Percentiles rank a stretch among this genome's conserved stretches.
These are phyloP conservation scores for Puccinia novopanici DNA, from an alignment of 1,284 basidiomycete species.

Conservation along the genomic window DNA sequence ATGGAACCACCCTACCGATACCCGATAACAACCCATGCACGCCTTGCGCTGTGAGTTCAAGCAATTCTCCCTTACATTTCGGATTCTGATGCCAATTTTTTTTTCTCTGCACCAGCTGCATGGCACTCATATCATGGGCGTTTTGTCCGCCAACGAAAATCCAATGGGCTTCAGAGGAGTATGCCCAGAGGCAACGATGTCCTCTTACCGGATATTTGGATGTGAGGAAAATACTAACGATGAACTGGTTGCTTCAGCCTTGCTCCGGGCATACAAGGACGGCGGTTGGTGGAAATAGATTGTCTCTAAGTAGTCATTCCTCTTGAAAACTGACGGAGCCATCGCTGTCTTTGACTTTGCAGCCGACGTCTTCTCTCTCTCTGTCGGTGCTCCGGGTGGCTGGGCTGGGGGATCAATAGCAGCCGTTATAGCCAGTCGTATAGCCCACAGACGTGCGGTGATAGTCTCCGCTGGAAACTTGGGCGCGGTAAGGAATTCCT, in stretches of 20 bases:
- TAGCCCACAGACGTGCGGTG: conserved; percentile 35
- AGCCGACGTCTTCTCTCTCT: conserved; percentile 67
- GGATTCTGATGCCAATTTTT: not conserved
- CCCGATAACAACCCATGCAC: conserved; percentile 48
- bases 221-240: conserved; percentile 60
- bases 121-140: conserved; percentile 53
- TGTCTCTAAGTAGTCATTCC: not conserved
- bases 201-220: conserved; percentile 59
- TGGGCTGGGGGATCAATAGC: conserved; percentile 44
- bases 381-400: conserved; percentile 63
- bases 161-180: conserved; percentile 54
- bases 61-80: not conserved
- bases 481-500: conserved; percentile 53
- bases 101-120: conserved; percentile 19
- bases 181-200: conserved; percentile 53
- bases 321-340: not conserved
- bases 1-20: conserved; percentile 22
- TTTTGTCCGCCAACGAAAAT: conserved; percentile 54
- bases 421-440: conserved; percentile 46
- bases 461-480: conserved; percentile 60
- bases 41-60: conserved; percentile 42
- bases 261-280: conserved; percentile 57
- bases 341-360: not conserved
- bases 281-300: conserved; percentile 48
- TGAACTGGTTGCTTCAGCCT: conserved; percentile 61